phyloP scores from a whole-genome alignment of 148 eudicot species.

The Vaccinium macrocarpon region DNA sequence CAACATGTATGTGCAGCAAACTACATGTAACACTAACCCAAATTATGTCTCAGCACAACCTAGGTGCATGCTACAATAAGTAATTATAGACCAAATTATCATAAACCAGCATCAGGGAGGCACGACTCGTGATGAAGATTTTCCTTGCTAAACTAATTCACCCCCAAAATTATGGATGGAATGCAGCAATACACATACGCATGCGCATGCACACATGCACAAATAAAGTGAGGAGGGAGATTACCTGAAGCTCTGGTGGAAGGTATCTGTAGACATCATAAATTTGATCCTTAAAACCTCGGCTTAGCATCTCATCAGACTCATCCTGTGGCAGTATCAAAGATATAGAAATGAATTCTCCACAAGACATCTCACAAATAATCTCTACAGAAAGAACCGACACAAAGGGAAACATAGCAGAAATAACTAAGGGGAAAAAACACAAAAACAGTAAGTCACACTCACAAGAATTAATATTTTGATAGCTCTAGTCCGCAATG shows the following conservation, averaged over 20 bases:
- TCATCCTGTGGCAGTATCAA: conserved; percentile 56
- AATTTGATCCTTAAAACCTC: conserved; percentile 98
- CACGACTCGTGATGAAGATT: not conserved
- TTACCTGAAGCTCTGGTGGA: conserved; percentile 97
- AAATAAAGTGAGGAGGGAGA: not conserved
- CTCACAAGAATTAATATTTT: conserved; percentile 82
- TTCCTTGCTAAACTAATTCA: not conserved
- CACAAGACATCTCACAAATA: conserved; percentile 2
- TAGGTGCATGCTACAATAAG: not conserved
- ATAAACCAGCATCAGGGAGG: not conserved
- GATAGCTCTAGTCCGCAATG: conserved; percentile 74
- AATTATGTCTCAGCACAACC: not conserved
- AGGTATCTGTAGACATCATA: conserved; percentile 96
- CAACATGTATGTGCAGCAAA: not conserved
- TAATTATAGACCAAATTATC: not conserved
- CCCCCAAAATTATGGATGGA: not conserved
- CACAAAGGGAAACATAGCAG: not conserved
- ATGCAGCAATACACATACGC: not conserved
- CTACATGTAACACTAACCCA: not conserved
- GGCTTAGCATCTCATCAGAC: conserved; percentile 98
- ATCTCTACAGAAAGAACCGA: not conserved
- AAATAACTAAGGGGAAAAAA: not conserved
- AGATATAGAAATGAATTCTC: not conserved
- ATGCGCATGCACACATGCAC: too few species aligned
- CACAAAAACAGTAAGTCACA: conserved; percentile 11